phyloP scores from a whole-genome alignment of 768 basidiomycete genomes.

The Peribolospora baueri region DNA sequence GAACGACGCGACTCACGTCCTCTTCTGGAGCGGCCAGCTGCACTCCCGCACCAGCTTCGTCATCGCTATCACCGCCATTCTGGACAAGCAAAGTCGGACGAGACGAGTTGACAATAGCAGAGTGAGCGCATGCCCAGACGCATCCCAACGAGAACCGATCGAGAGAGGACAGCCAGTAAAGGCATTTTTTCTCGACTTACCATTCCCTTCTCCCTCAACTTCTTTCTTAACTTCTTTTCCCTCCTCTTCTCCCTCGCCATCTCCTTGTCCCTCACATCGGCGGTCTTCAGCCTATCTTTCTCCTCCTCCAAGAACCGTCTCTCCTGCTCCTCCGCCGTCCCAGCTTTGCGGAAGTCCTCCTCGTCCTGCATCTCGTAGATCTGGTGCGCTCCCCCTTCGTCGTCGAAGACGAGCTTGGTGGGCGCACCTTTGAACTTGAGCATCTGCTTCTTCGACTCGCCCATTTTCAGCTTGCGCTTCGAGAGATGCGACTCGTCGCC shows the following conservation, averaged over 20 bases:
- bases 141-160: conserved; percentile 10
- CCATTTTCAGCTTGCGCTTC: conserved; percentile 60
- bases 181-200: conserved; percentile 19
- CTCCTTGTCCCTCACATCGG: conserved; percentile 51
- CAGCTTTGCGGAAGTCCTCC: conserved; percentile 35
- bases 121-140: not conserved
- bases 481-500: conserved; percentile 35
- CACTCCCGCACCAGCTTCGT: not conserved
- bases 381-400: conserved; percentile 53
- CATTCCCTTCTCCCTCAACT: conserved; percentile 16
- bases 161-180: conserved; percentile 7
- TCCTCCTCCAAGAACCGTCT: conserved; percentile 48
- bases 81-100: conserved; percentile 1
- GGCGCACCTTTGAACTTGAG: conserved; percentile 34
- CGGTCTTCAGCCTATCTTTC: conserved; percentile 40
- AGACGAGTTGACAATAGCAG: not conserved
- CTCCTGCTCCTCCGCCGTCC: conserved; percentile 41
- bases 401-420: conserved; percentile 70
- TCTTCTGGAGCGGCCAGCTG: conserved; percentile 11
- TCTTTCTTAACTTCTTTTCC: conserved; percentile 80
- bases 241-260: conserved; percentile 65
- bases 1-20: conserved; percentile 3
- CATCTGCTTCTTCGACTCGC: conserved; percentile 45
- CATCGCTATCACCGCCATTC: not conserved
- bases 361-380: conserved; percentile 59